Evolutionary conservation across 768 basidiomycete species (phyloP), one percentile per base, ranked within the genome.

Genomic region (Agrocybe pediades): DNA sequence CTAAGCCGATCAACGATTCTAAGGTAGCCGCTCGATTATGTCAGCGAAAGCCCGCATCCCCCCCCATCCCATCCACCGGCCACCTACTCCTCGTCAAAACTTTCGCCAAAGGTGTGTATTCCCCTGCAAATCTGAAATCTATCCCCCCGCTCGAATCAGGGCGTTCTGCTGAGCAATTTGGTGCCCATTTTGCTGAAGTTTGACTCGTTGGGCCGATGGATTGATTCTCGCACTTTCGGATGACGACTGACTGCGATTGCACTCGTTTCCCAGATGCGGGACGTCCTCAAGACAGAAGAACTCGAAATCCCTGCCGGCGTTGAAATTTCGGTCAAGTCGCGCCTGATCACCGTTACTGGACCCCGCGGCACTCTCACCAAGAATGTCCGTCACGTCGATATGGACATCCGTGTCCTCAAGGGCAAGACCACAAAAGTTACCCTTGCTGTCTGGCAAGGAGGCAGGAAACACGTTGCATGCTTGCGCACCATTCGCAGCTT

Each of bases 381-480:
- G 82, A 88, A 87, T 64, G 84, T 94, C 70, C 90, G 90, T 59
- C 94, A 96, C 78, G 84, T 95, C 62, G 84, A 93, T 76, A 95
- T 96, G 91, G 93, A 95, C 73, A 87, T 95, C 72, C 85, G 88
- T 68, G 74, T 93, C 46, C 72, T 91, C 63, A 91, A 89, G 77
- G 81, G 83, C 68, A 88, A 93, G 76, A 78, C 79, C 62, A 84
- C 81, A 60, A 86, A 87, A 70, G 89, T 98, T 70, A 85, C 84
- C 57, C 84, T 98, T 66, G 91, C 93, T 55, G 92, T 99, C 55
- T 99, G 97, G 97, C 93, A 98, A 76, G 97, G 92, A 57, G 90
- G 86, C 59, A 87, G 97, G 70, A 99, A 99, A 80, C 97, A 99
- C 70, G 92, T 98, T 66, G 97, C 97, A 53, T 98, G 95, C 81